Conservation (phyloP, 768 basidiomycete genomes). For the Psilocybe tampanensis region DNA sequence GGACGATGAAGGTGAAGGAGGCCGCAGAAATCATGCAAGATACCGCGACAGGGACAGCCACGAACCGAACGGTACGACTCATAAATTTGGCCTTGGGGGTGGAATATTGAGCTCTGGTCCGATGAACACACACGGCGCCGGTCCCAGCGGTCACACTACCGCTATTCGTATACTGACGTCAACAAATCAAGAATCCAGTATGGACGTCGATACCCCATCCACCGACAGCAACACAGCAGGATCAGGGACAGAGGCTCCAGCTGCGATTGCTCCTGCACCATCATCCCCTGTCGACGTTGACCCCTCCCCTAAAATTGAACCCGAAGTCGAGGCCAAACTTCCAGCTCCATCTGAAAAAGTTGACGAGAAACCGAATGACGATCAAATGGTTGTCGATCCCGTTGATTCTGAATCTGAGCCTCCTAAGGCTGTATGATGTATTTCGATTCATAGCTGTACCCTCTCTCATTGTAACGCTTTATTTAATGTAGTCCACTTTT, state of each 20-base stretch:
- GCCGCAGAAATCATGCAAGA: constrained; percentile 66
- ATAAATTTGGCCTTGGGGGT: constrained; percentile 66
- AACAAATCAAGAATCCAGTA: constrained; percentile 27
- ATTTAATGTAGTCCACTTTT: constrained; percentile 4
- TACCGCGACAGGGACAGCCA: constrained; percentile 58
- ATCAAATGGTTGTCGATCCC: constrained; percentile 24
- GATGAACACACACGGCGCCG: constrained; percentile 67
- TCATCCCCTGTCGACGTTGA: background rate
- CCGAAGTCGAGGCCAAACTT: background rate
- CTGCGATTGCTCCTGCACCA: background rate
- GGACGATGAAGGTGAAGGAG: constrained; percentile 95
- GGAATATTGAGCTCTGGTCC: constrained; percentile 73
- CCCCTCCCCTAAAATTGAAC: background rate
- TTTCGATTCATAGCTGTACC: constrained; percentile 13
- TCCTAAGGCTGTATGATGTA: constrained; percentile 7
- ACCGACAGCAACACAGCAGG: constrained; percentile 28
- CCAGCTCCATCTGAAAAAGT: background rate
- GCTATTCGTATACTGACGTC: constrained; percentile 45
- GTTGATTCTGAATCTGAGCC: background rate
- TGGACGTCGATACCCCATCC: constrained; percentile 48
- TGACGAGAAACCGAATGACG: constrained; percentile 4
- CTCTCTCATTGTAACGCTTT: constrained; percentile 15
- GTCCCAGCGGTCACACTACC: constrained; percentile 73
- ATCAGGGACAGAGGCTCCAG: constrained; percentile 4
- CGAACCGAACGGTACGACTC: constrained; percentile 43